Conservation (phyloP, 495 filamentous ascomycete species). For the Penicillium goetzii region DNA sequence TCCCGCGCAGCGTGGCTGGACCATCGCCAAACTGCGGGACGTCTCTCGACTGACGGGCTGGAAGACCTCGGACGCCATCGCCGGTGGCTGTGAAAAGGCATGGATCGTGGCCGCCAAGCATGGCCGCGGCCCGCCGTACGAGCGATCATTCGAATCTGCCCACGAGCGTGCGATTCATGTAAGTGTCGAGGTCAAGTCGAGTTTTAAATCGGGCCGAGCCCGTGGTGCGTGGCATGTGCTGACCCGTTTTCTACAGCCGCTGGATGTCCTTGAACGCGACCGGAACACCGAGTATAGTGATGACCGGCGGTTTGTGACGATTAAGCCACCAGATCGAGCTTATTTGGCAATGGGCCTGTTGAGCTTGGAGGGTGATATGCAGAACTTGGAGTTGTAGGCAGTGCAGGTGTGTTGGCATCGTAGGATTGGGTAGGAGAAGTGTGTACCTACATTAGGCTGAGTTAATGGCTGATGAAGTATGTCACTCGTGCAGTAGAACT, state of each 20-base stretch:
- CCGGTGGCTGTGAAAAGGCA: slow-evolving; percentile 77
- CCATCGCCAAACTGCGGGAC: slow-evolving; percentile 69
- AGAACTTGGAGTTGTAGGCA: slow-evolving; percentile 41
- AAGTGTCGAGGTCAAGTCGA: slow-evolving; percentile 17
- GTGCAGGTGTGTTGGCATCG: not conserved
- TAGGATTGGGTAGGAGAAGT: slow-evolving; percentile 3
- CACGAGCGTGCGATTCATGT: slow-evolving; percentile 20
- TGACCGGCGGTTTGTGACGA: slow-evolving; percentile 57
- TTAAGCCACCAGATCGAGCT: slow-evolving; percentile 43
- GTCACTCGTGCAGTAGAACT: not conserved
- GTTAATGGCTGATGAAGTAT: slow-evolving; percentile 1
- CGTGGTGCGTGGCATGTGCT: slow-evolving; percentile 10
- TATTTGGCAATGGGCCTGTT: slow-evolving; percentile 65
- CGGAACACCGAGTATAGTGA: slow-evolving; percentile 36
- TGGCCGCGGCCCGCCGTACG: slow-evolving; percentile 77
- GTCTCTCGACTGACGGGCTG: slow-evolving; percentile 84
- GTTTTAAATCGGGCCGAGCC: not conserved
- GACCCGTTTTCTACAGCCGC: slow-evolving; percentile 14
- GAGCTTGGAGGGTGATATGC: slow-evolving; percentile 60
- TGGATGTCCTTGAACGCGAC: slow-evolving; percentile 25
- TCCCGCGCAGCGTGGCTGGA: slow-evolving; percentile 72
- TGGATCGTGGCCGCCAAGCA: slow-evolving; percentile 75
- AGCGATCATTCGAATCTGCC: slow-evolving; percentile 44
- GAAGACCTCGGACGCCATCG: slow-evolving; percentile 79
- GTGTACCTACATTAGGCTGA: slow-evolving; percentile 23